Evolutionary conservation across 75 land plant genomes (phyloP), one percentile per base, ranked within the genome.

Genomic region (Larix kaempferi): DNA sequence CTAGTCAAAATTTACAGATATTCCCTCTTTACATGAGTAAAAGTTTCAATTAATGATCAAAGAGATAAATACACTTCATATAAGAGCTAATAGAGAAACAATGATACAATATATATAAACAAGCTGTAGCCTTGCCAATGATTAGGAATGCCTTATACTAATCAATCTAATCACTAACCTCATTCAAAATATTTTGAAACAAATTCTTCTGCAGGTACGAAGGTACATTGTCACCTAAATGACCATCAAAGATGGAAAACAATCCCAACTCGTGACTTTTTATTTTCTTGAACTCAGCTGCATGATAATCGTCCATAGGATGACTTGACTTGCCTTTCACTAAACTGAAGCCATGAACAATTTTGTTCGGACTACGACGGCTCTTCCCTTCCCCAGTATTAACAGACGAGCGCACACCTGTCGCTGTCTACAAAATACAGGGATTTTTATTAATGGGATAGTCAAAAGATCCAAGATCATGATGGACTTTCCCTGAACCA

Each of bases 211-310:
- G 81, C 78, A 92, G 61, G 66, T 89, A 90, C 44, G 80, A 80
- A 22, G 95, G 82, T 64, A 92, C 87, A 81, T 78, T 76, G 58
- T 76, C 76, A 33, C 94, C 90, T 39, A 84, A 67, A 79, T 92
- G 94, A 56, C 94, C 94, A 81, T 92, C 93, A 71, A 84, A 92
- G 27, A 92, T 91, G 23, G 93, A 91, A 76, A 86, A 92, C 26
- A 92, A 79, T n/a, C 95, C 95, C 71, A 77, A 83, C 77, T 79
- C 86, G 12, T 75, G 86, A 52, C 76, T 81, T 65, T 66, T 71
- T 17, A 76, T 78, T 74, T 29, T 58, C 74, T 56, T 75, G 29
- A 80, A 41, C 64, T 87, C 82, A 0, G 89, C 89, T 54, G 82
- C 89, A 72, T 73, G 65, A 33, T 78, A 85, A 65, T 87, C 88